These are phyloP conservation scores for Dactylellina parvicollis DNA, from an alignment of 2,329 filamentous ascomycete genomes.

Conservation along the genomic window DNA sequence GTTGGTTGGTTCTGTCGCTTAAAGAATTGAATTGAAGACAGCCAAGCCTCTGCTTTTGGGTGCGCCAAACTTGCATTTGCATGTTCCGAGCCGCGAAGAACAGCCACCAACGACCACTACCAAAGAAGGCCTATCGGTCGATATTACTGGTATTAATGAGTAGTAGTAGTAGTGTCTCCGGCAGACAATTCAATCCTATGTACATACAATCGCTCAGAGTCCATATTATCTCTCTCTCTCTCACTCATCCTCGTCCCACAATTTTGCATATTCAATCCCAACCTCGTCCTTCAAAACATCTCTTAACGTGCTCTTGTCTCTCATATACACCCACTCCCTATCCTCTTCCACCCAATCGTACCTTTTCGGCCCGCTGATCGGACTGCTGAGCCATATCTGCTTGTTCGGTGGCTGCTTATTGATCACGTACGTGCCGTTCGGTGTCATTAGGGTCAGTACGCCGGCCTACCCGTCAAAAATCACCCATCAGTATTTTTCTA, in stretches of 20 bases:
- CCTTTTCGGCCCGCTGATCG: constrained; percentile 88
- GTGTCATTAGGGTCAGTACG: constrained; percentile 79
- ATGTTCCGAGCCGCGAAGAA: background rate
- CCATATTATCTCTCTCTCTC: constrained; percentile 1
- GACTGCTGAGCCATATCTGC: constrained; percentile 95
- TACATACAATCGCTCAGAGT: constrained; percentile 20
- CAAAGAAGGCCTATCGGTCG: background rate
- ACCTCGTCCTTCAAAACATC: constrained; percentile 80
- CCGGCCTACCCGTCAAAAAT: constrained; percentile 71
- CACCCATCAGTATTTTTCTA: background rate
- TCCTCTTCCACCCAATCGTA: constrained; percentile 80
- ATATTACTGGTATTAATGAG: background rate
- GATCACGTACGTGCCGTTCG: constrained; percentile 84
- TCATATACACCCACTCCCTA: constrained; percentile 86
- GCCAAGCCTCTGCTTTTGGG: background rate
- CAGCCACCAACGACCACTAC: background rate
- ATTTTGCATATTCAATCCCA: constrained; percentile 69
- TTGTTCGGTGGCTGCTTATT: constrained; percentile 99
- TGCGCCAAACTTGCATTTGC: background rate
- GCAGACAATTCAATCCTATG: background rate
- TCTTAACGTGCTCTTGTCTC: constrained; percentile 80
- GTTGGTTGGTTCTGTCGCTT: background rate
- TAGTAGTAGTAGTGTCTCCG: background rate
- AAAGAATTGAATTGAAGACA: background rate
- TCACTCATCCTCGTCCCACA: constrained; percentile 55